Evolutionary conservation across 1,284 basidiomycete species (phyloP).

Genomic region (Phellopilus nigrolimitatus): DNA sequence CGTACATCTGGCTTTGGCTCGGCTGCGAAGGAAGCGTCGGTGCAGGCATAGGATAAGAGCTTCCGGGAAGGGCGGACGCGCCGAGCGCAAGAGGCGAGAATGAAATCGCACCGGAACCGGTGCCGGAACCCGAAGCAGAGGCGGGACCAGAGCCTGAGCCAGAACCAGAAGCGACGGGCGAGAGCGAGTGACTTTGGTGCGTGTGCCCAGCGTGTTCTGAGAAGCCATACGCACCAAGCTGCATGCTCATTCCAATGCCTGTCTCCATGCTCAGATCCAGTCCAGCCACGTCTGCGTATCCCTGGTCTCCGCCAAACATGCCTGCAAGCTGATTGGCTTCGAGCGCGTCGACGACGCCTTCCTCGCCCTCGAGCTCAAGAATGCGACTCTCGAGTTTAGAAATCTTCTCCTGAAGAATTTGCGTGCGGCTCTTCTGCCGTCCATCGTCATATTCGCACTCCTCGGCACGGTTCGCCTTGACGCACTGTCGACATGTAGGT

Average conservation of each 20-base stretch:
- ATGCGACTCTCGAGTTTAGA: slow-evolving; percentile 48
- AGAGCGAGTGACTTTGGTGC: slow-evolving; percentile 2
- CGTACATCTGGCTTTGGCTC: neutral
- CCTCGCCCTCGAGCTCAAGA: slow-evolving; percentile 43
- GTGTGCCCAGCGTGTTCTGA: neutral
- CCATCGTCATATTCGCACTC: slow-evolving; percentile 60
- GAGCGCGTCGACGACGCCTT: slow-evolving; percentile 1
- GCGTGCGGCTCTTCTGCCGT: slow-evolving; percentile 55
- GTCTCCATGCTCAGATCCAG: neutral
- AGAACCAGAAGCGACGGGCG: slow-evolving; percentile 7
- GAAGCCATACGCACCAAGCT: neutral
- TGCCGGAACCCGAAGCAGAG: slow-evolving; percentile 1
- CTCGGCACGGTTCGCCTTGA: slow-evolving; percentile 45
- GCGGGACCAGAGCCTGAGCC: slow-evolving; percentile 4
- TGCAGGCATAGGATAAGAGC: neutral
- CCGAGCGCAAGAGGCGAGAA: slow-evolving; percentile 8
- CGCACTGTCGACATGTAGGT: slow-evolving; percentile 53
- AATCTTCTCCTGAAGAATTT: slow-evolving; percentile 54
- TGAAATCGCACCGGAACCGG: neutral
- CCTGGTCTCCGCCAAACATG: neutral
- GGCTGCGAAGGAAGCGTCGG: neutral
- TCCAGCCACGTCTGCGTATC: neutral
- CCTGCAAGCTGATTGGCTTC: neutral
- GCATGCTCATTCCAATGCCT: neutral
- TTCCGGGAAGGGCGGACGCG: neutral